These are phyloP conservation scores for Gleditsia sinensis DNA, from an alignment of 306 rosid genomes.

Conservation along the genomic window DNA sequence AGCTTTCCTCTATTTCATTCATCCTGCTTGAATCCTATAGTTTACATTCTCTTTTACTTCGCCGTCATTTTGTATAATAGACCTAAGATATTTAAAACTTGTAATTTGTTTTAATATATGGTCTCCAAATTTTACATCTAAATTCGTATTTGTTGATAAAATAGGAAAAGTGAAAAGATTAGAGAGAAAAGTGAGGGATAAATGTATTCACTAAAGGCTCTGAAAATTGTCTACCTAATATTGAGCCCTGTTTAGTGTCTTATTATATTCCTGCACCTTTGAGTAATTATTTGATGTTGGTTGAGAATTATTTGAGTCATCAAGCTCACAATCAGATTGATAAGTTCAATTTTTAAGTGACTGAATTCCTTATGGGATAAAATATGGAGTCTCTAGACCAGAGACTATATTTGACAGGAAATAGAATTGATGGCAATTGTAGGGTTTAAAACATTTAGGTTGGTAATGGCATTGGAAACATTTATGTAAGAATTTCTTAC, in stretches of 20 bases:
- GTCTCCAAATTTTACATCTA: too few relatives aligned
- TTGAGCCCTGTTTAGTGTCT: neutral
- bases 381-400: neutral
- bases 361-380: neutral
- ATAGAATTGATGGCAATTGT: neutral
- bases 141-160: neutral
- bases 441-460: too few relatives aligned
- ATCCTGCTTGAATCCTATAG: too few relatives aligned
- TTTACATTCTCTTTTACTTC: too few relatives aligned
- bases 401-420: neutral
- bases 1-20: too few relatives aligned
- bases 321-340: neutral
- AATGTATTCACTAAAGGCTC: neutral
- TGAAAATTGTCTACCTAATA: neutral
- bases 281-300: neutral
- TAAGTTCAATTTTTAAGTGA: neutral
- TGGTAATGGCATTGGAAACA: too few relatives aligned
- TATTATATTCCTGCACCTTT: neutral
- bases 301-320: neutral
- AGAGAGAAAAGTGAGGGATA: neutral
- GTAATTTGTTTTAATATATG: too few relatives aligned
- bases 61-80: too few relatives aligned
- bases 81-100: too few relatives aligned
- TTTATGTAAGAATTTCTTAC: too few relatives aligned
- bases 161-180: neutral